Percentiles rank a stretch among this genome's conserved stretches.
These are phyloP conservation scores for Dysphania ambrosioides DNA, from an alignment of 148 eudicot genomes.

Conservation along the genomic window DNA sequence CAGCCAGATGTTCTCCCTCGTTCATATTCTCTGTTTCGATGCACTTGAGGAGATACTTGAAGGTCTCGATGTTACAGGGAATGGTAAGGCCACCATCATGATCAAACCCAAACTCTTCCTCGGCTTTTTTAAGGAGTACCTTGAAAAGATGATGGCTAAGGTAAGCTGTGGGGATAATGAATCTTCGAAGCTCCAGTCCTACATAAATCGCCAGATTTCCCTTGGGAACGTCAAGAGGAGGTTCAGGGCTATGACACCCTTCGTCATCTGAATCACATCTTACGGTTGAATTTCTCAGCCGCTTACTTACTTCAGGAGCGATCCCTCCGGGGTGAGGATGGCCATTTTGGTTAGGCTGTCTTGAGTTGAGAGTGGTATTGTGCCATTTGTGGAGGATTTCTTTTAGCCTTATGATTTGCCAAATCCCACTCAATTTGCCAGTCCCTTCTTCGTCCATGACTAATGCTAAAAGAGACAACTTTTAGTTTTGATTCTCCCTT, in stretches of 20 bases:
- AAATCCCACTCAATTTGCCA: slow-evolving; percentile 49
- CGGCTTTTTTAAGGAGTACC: slow-evolving; percentile 69
- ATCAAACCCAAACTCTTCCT: slow-evolving; percentile 87
- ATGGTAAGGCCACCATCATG: slow-evolving; percentile 68
- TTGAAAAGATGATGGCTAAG: slow-evolving; percentile 63
- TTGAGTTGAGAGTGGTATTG: slow-evolving; percentile 38
- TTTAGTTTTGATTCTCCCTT: slow-evolving; percentile 1
- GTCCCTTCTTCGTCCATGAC: slow-evolving; percentile 52
- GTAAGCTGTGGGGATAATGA: slow-evolving; percentile 72
- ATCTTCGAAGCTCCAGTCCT: slow-evolving; percentile 78
- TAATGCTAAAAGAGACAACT: background rate
- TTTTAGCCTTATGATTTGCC: slow-evolving; percentile 65
- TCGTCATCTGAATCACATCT: slow-evolving; percentile 69
- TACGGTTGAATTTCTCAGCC: slow-evolving; percentile 28
- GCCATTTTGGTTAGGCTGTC: slow-evolving; percentile 1
- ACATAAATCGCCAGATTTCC: slow-evolving; percentile 84
- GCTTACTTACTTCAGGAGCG: slow-evolving; percentile 41
- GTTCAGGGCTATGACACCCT: slow-evolving; percentile 54
- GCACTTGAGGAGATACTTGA: slow-evolving; percentile 69
- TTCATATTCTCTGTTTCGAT: slow-evolving; percentile 45
- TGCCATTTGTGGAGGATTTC: slow-evolving; percentile 68
- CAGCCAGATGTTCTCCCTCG: slow-evolving; percentile 29
- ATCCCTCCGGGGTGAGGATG: slow-evolving; percentile 33
- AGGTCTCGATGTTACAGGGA: slow-evolving; percentile 88
- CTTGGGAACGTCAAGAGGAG: slow-evolving; percentile 66